Evolutionary conservation across 148 eudicot species (phyloP).

Genomic region (Drosera capensis): DNA sequence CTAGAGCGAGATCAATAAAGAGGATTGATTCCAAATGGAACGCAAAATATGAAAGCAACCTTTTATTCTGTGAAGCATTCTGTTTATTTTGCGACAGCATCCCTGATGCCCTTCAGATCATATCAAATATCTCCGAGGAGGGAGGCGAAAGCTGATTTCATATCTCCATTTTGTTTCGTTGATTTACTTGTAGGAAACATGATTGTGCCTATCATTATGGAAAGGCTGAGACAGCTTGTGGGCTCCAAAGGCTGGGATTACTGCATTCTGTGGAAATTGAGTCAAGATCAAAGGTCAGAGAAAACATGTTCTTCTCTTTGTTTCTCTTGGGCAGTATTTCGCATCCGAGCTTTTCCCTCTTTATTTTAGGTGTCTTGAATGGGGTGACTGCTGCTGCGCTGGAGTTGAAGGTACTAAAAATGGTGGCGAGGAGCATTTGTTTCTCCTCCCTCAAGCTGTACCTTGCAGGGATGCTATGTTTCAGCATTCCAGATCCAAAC

Average conservation of each 20-base stretch:
- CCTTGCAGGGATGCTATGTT: constrained; percentile 52
- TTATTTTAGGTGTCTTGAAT: constrained; percentile 51
- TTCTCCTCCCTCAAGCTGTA: constrained; percentile 14
- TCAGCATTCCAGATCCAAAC: constrained; percentile 40
- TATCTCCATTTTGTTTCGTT: too few relatives aligned
- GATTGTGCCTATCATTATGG: constrained; percentile 33
- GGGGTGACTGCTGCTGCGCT: constrained; percentile 64
- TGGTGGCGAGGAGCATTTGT: constrained; percentile 20
- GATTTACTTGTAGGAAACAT: constrained; percentile 28
- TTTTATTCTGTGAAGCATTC: neutral
- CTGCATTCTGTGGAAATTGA: constrained; percentile 66
- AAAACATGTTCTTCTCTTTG: neutral
- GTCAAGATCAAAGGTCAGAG: constrained; percentile 72
- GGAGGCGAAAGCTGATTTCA: too few relatives aligned
- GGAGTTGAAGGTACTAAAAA: constrained; percentile 24
- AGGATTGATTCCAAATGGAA: neutral
- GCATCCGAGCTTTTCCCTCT: neutral
- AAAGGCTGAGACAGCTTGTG: constrained; percentile 49
- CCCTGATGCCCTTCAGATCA: too few relatives aligned
- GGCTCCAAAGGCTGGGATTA: constrained; percentile 73
- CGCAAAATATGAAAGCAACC: neutral
- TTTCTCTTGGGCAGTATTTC: neutral
- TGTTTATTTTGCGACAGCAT: too few relatives aligned
- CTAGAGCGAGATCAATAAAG: too few relatives aligned
- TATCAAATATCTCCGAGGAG: too few relatives aligned